Evolutionary conservation across 768 basidiomycete genomes (phyloP).

Genomic region (Rhizopogon vulgaris): DNA sequence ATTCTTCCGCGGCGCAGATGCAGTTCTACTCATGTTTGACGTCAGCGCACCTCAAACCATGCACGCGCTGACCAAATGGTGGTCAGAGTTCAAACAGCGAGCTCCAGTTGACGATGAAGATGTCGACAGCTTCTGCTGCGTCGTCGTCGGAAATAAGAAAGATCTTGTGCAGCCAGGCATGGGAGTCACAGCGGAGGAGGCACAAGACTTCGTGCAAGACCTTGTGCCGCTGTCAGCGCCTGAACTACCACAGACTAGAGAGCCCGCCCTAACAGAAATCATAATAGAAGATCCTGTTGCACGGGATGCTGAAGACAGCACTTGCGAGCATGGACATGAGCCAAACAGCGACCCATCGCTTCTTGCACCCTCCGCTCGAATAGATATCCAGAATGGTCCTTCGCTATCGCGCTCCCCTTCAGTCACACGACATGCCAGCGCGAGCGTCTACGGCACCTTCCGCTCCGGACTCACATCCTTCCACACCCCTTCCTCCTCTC

Average conservation of each 20-base stretch:
- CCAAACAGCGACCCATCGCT: constrained; percentile 11
- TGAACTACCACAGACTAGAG: constrained; percentile 5
- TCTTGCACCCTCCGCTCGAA: neutral
- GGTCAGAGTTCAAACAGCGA: constrained; percentile 63
- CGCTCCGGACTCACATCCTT: constrained; percentile 53
- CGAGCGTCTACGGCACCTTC: constrained; percentile 44
- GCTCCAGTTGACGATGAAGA: constrained; percentile 66
- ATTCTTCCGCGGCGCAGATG: constrained; percentile 84
- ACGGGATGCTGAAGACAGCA: neutral
- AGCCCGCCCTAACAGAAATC: constrained; percentile 9
- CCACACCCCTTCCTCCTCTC: constrained; percentile 76
- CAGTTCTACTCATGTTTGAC: constrained; percentile 76
- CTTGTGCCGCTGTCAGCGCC: constrained; percentile 40
- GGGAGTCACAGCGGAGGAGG: constrained; percentile 35
- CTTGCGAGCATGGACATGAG: constrained; percentile 16
- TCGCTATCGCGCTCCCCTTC: constrained; percentile 42
- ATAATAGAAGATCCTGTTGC: constrained; percentile 11
- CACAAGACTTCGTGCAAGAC: constrained; percentile 47
- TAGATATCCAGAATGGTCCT: constrained; percentile 25
- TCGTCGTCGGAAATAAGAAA: constrained; percentile 73
- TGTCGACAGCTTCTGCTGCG: constrained; percentile 57
- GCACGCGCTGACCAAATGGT: constrained; percentile 61
- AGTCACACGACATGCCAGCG: constrained; percentile 33
- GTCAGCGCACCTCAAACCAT: constrained; percentile 63
- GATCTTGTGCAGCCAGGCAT: constrained; percentile 40